phyloP scores from a whole-genome alignment of 176 grass and related monocot species.

The Carex parvula region DNA sequence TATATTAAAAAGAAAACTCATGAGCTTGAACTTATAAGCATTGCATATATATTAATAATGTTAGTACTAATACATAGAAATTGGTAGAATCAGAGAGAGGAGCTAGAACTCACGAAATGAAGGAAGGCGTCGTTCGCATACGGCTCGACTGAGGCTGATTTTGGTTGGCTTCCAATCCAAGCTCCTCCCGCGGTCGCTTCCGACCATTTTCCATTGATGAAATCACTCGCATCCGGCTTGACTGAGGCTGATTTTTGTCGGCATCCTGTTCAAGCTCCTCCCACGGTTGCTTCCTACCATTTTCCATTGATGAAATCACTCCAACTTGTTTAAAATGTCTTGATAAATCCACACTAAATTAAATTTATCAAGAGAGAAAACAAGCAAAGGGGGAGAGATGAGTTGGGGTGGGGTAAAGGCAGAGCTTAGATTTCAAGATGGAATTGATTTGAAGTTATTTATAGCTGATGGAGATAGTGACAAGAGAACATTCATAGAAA shows the following conservation, averaged over 20 bases:
- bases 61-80: neutral
- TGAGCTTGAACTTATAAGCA: neutral
- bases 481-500: slow-evolving; percentile 10
- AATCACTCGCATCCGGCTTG: neutral
- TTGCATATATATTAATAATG: neutral
- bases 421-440: neutral
- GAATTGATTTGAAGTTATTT: too few relatives aligned
- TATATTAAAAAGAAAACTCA: neutral
- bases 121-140: neutral
- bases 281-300: neutral
- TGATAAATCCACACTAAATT: too few relatives aligned
- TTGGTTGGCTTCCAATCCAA: neutral
- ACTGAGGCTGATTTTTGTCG: neutral
- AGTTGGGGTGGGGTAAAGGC: too few relatives aligned
- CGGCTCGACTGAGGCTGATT: neutral
- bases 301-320: neutral
- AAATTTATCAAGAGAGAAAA: too few relatives aligned
- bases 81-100: neutral
- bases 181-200: neutral
- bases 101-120: slow-evolving; percentile 1
- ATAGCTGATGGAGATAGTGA: neutral
- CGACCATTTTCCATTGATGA: neutral
- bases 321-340: too few relatives aligned
- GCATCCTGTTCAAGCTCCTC: neutral
- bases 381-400: too few relatives aligned